A percentile compares a stretch with the other conserved stretches of the same genome.
These are phyloP conservation scores for Ogataea ramenticola DNA, from an alignment of 805 yeast genomes.

Conservation along the genomic window DNA sequence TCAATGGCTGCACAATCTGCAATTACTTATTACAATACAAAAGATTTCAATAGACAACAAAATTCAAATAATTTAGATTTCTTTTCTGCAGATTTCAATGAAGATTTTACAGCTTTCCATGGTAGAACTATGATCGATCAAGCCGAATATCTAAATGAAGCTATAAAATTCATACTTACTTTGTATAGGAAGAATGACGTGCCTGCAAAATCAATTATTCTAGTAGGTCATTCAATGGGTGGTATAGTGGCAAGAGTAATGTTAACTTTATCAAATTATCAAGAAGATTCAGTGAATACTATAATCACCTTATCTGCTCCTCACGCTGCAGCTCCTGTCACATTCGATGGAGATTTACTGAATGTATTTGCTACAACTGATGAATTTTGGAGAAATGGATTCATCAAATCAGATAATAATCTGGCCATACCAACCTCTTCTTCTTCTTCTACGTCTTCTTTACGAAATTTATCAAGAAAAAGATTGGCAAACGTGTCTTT, in stretches of 20 bases:
- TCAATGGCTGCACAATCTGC: constrained; percentile 86
- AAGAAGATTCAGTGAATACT: constrained; percentile 67
- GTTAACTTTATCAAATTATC: constrained; percentile 72
- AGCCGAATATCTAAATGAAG: constrained; percentile 89
- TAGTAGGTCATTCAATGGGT: constrained; percentile 95
- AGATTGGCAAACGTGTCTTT: constrained; percentile 56
- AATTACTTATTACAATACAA: constrained; percentile 37
- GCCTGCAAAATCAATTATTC: constrained; percentile 52
- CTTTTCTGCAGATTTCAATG: constrained; percentile 90
- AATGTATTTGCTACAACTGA: constrained; percentile 68
- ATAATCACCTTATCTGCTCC: constrained; percentile 86
- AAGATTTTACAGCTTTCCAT: constrained; percentile 93
- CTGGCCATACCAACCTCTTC: neutral
- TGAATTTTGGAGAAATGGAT: constrained; percentile 72
- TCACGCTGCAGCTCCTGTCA: constrained; percentile 85
- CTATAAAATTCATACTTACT: constrained; percentile 65
- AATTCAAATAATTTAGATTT: constrained; percentile 58
- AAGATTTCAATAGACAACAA: constrained; percentile 23
- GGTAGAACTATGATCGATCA: constrained; percentile 91
- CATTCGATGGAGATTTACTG: constrained; percentile 85
- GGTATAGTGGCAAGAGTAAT: constrained; percentile 88
- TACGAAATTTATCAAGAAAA: constrained; percentile 29
- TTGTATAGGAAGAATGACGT: constrained; percentile 39
- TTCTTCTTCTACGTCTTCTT: constrained; percentile 4
- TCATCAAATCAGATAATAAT: constrained; percentile 17